Base-by-base conservation (phyloP, 371 early-diverging fungal species). In the Mortierella sp. region DNA sequence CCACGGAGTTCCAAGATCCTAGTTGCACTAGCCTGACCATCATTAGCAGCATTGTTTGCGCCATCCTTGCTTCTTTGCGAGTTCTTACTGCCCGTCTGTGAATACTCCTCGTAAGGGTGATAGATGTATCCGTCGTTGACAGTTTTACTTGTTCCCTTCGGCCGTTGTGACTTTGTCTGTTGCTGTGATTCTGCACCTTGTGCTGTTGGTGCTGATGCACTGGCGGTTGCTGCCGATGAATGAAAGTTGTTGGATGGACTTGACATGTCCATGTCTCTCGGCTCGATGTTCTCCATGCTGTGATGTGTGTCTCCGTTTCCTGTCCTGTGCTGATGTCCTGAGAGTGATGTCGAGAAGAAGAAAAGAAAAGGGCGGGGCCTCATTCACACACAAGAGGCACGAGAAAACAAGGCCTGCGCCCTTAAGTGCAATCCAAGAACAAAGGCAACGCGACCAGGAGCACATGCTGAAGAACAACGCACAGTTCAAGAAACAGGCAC, bases 1-100 rank as follows among this genome's bases (percentile, higher is more conserved):
- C 84, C 84, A 24, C 80, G 74, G 16, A 83, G 81, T n/a, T 83
- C 83, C 21, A 83, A 75, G 46, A 83, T 83, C 53, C 78, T 71
- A 19, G 80, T 83, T 10, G 84, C 84, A 34, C 84, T 83, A 3
- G 80, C 75, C 24, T 78, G 76, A n/a, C 54, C 72, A 61, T 46
- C 71, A 34, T 77, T 71, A 51, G 31, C 34, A n/a, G 40, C n/a
- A 37, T n/a, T 53, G 24, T 19, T 37, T 24, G 69, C 64, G 4
- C 61, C 48, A 28, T 75, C 67, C 6, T 53, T 37, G 24, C 59
- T 77, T 19, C 31, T 19, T 14, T 51, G 14, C 8, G 69, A 46
- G 44, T 48, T 28, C 24, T 31, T 53, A 5, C 26, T 53, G 5
- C 26, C 31, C 9, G 31, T 14, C 11, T 59, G 69, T 16, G 73